These are phyloP conservation scores for Neospermospora avenae DNA, from an alignment of 2,329 filamentous ascomycete species.

Conservation along the genomic window DNA sequence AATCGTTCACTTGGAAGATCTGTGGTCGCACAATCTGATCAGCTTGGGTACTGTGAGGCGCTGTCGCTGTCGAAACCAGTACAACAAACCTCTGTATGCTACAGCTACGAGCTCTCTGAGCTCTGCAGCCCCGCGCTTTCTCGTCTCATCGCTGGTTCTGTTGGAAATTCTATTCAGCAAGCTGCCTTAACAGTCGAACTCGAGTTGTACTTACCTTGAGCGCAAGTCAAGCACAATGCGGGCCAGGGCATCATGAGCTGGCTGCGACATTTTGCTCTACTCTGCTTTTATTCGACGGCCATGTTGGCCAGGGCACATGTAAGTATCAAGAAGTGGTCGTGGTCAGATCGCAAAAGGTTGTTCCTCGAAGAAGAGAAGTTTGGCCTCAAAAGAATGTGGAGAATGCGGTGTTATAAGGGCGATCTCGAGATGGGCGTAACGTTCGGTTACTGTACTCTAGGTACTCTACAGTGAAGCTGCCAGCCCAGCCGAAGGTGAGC, in stretches of 20 bases:
- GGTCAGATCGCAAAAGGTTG: neutral
- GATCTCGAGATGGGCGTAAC: neutral
- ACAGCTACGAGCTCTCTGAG: constrained; percentile 35
- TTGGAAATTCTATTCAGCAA: constrained; percentile 12
- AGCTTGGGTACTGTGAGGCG: neutral
- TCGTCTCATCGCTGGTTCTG: constrained; percentile 33
- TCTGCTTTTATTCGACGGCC: constrained; percentile 23
- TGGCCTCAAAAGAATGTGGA: neutral
- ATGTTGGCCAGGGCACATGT: constrained; percentile 29
- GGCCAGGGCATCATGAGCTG: constrained; percentile 32
- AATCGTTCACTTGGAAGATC: constrained; percentile 83
- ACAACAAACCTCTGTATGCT: constrained; percentile 33
- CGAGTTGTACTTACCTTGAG: constrained; percentile 26
- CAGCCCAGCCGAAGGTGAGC: constrained; percentile 3
- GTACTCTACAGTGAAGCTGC: constrained; percentile 13
- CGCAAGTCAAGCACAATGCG: constrained; percentile 34
- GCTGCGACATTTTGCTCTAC: constrained; percentile 33
- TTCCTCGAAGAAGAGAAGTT: neutral
- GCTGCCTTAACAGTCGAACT: neutral
- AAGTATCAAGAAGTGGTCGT: constrained; percentile 5
- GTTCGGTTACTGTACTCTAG: constrained; percentile 2
- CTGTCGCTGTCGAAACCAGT: neutral
- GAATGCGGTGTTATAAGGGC: neutral
- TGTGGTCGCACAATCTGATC: constrained; percentile 30
- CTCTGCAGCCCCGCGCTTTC: constrained; percentile 35